phyloP scores from a whole-genome alignment of 371 early-diverging fungal species.

The Gilbertella persicaria region DNA sequence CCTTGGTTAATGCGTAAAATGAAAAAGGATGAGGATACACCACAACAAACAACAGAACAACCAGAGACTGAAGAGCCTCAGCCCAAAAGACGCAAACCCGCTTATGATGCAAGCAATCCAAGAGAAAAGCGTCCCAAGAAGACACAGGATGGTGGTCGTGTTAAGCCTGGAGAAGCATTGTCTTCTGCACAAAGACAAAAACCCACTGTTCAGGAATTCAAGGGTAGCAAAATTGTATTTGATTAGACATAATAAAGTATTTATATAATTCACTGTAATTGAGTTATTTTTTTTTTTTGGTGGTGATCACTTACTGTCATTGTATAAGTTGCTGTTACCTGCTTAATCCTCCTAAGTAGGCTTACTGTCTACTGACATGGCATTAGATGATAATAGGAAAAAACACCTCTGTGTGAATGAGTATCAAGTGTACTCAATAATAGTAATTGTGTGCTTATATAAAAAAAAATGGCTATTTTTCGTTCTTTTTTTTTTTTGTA shows the following conservation, averaged over 20 bases:
- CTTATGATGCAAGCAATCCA: constrained; percentile 17
- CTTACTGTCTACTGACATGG: too few species aligned
- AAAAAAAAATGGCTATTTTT: too few species aligned
- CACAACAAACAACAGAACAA: constrained; percentile 26
- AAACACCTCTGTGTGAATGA: too few species aligned
- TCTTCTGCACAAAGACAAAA: constrained; percentile 53
- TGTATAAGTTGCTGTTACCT: too few species aligned
- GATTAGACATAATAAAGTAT: constrained; percentile 21
- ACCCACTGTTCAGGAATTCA: constrained; percentile 61
- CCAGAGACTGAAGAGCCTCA: constrained; percentile 2
- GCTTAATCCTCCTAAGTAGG: too few species aligned
- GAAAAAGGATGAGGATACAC: constrained; percentile 30
- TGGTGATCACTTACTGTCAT: too few species aligned
- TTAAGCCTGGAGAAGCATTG: constrained; percentile 53
- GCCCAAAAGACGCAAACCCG: constrained; percentile 23
- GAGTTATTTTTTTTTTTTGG: neutral
- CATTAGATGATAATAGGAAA: too few species aligned
- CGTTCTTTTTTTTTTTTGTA: too few species aligned
- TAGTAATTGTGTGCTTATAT: too few species aligned
- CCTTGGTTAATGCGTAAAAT: constrained; percentile 54
- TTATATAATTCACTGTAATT: neutral
- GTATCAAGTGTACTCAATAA: too few species aligned
- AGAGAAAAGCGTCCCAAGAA: constrained; percentile 38
- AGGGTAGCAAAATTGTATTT: constrained; percentile 68
- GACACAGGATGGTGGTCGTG: constrained; percentile 28